Evolutionary conservation across 345 rosid species (phyloP), one percentile per base, ranked within the genome.

Genomic region (Triadica sebifera): DNA sequence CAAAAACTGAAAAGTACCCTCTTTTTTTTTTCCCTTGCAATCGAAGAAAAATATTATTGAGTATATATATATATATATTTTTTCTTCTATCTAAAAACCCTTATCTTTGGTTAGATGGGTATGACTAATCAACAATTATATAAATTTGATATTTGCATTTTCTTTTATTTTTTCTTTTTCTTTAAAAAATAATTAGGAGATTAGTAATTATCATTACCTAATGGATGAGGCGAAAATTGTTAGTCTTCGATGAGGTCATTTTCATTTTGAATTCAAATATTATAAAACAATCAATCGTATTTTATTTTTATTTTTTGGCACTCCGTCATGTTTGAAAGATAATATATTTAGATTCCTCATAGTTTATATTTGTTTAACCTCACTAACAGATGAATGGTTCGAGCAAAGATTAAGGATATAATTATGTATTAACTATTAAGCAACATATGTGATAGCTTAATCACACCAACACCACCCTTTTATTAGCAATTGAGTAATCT

Each of bases 201-300:
- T 55, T 57, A n/a, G 70, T 70, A 47, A 15, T 25, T 46, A 59
- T 70, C 84, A 64, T 19, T 57, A 65, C 77, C 80, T 68, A 71
- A 78, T 59, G n/a, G 41, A 45, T 65, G 52, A 34, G 39, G 13
- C 38, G 39, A 5, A 68, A 2, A 59, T 61, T 16, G 12, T 49
- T 65, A 43, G 43, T 69, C 45, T 52, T 56, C 37, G 4, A 1
- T 16, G 34, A 19, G 1, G 34, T 39, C 69, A 65, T n/a, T n/a
- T 43, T 65, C 16, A 65, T 41, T 38, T 63, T 10, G 6, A 60
- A 60, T 60, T 60, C 7, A 25, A 29, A 12, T 25, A 29, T 59
- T 59, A 17, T 10, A 8, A 20, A 56, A 56, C 29, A 25, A 29
- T 12, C 29, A 59, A 57, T 57, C 8, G 34, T 29, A 29, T 29